Base-by-base conservation (phyloP, 2,329 filamentous ascomycete genomes). In the Cladosporium sp. region DNA sequence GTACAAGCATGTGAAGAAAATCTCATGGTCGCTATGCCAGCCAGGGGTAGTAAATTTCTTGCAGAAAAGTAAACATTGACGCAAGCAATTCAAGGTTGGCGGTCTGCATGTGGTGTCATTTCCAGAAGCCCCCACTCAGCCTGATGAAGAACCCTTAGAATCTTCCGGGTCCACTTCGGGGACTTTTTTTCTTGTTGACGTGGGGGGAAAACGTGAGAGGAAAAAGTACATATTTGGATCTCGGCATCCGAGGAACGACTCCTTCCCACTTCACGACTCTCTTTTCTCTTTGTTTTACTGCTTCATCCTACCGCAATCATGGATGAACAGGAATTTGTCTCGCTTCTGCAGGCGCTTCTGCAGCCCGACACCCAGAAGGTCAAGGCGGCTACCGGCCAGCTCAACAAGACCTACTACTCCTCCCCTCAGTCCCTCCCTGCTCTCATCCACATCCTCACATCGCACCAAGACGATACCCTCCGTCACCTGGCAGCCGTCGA, bases 391-490 rank as follows among this genome's bases (percentile, higher is more conserved):
- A 99, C 94, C 21, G 88, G 91, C 66, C 89, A 93, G 74, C 88
- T 98, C 67, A 93, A 96, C 80, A 95, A 96, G 80, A 91, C 91
- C 80, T 98, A 92, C 84, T 98, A 96, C 83, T 89, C 88, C 74
- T 87, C 92, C 72, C 90, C 94, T 46, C 87, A 93, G 74, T 92
- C 92, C 18, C 88, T 98, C 65, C 85, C 94, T 64, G 88, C 91
- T 73, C 89, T 98, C 68, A 87, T 98, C 71, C 92, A 97, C 80
- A 89, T 97, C 74, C 86, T 96, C 72, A 90, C 92, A 73, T 91
- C 90, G 66, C 90, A 97, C 79, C 83, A 88, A 67, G 82, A 85
- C 75, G 78, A 85, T 56, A 86, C 89, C 71, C 84, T 97, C 64
- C 90, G 93, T 75, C 95, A 98, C 84, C 86, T 96, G 70, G 93